Conservation (phyloP, 345 rosid species). For the Eucalyptus cloeziana region DNA sequence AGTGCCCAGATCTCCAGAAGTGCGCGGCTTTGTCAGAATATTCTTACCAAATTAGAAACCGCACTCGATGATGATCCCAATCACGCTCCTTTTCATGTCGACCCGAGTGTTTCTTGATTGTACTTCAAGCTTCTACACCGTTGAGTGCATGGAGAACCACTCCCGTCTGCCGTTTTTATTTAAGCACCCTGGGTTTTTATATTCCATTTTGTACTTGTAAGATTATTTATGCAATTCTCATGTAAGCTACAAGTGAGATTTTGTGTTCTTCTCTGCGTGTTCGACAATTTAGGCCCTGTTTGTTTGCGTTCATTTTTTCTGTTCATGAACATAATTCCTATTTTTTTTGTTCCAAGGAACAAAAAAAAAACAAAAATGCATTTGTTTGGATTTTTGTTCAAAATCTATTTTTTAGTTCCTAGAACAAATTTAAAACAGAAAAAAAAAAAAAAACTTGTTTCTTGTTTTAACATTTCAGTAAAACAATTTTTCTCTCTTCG, state of each 20-base stretch:
- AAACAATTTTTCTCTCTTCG: too few relatives aligned
- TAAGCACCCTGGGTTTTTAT: not conserved
- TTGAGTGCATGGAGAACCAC: not conserved
- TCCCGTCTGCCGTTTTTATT: not conserved
- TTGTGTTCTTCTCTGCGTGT: not conserved
- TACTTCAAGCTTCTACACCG: not conserved
- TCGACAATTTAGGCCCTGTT: not conserved
- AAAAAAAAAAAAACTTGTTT: too few relatives aligned
- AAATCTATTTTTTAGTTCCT: too few relatives aligned
- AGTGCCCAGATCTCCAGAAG: not conserved
- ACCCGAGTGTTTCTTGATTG: not conserved
- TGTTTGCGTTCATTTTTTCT: too few relatives aligned
- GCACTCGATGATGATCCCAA: not conserved
- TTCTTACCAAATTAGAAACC: not conserved
- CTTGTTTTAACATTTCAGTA: accelerated
- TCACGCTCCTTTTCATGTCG: not conserved
- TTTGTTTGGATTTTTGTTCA: too few relatives aligned
- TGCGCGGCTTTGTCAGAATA: not conserved
- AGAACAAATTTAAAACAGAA: too few relatives aligned
- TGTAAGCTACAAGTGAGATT: not conserved
- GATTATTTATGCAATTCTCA: not conserved
- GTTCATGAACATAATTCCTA: too few relatives aligned
- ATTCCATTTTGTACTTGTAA: not conserved
- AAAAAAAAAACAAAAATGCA: too few relatives aligned
- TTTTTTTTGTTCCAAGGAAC: too few relatives aligned